Evolutionary conservation across 345 rosid species (phyloP), one percentile per base, ranked within the genome.

Genomic region (Gossypium arboreum): DNA sequence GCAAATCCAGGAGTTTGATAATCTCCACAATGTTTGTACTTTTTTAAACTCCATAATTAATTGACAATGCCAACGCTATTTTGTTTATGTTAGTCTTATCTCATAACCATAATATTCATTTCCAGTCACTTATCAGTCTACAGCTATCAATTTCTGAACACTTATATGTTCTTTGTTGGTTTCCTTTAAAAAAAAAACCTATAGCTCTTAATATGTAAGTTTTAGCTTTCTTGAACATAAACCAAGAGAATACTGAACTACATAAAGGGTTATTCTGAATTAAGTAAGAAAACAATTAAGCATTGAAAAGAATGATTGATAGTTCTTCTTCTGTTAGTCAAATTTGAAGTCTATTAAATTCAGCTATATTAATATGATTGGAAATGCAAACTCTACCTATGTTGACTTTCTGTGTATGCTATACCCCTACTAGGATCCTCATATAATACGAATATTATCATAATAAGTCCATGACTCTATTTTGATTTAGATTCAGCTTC

Each of bases 1-100:
- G 97, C 97, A 57, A 88, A 92, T 77, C 97, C 94, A 81, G 97
- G 97, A 83, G 98, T 92, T 91, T 92, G 97, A 92, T 88, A 75
- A 61, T 81, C 80, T 73, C 72, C 88, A 84, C 80, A 78, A 81
- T 85, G 81, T 87, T 84, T 72, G 85, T 78, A 79, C 79, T 85
- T 87, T 82, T 18, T 60, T 79, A 77, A 76, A 17, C 84, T 71
- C 80, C 57, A 41, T 68, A 25, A 20, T 55, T 61, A 73, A 44
- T 67, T 25, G 25, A 57, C 41, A 24, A 24, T 41, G 62, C 68
- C 65, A 6, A 54, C 34, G 9, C 73, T 76, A 43, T 11, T 63
- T 34, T 59, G 62, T 15, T 45, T 55, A 34, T 48, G 29, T 57
- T 27, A 34, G 13, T 75, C 58, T 54, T 9, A n/a, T 27, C n/a